Conservation (phyloP, 345 rosid species). For the Raphanus sativus region DNA sequence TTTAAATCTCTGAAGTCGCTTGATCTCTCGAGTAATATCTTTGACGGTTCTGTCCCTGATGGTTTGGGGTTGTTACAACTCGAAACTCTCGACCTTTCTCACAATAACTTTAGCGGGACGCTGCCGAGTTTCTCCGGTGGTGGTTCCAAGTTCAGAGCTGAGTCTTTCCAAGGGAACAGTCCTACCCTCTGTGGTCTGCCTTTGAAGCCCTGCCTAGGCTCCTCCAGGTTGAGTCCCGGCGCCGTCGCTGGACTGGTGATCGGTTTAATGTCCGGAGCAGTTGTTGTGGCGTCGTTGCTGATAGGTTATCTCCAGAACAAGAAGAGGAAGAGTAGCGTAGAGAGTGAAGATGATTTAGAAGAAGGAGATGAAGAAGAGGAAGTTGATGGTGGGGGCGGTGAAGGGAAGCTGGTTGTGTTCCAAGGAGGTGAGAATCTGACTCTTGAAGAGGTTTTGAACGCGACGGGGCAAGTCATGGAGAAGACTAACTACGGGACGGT, state of each 20-base stretch:
- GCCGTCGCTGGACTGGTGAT: conserved; percentile 96
- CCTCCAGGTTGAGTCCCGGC: conserved; percentile 70
- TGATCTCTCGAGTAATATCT: conserved; percentile 73
- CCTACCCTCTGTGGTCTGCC: conserved; percentile 88
- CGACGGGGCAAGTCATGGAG: conserved; percentile 96
- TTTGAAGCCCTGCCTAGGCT: conserved; percentile 59
- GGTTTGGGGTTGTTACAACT: conserved; percentile 53
- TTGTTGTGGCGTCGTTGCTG: conserved; percentile 76
- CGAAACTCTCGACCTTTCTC: conserved; percentile 78
- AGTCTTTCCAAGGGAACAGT: conserved; percentile 75
- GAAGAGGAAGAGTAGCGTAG: conserved; percentile 59
- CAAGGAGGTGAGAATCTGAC: conserved; percentile 97
- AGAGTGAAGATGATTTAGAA: conserved; percentile 73
- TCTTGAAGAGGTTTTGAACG: conserved; percentile 89
- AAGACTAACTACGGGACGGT: conserved; percentile 93
- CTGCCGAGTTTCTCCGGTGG: too few species aligned
- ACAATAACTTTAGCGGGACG: conserved; percentile 80
- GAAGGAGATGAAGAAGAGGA: conserved; percentile 65
- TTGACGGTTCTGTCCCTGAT: conserved; percentile 73
- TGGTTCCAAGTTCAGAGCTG: conserved; percentile 62
- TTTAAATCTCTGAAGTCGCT: conserved; percentile 68
- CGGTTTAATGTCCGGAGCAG: conserved; percentile 86
- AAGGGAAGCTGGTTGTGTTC: conserved; percentile 90
- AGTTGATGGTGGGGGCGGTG: conserved; percentile 38
- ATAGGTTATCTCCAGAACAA: conserved; percentile 89